These are phyloP conservation scores for Ramularia collo-cygni DNA, from an alignment of 2,329 filamentous ascomycete species.

Conservation along the genomic window DNA sequence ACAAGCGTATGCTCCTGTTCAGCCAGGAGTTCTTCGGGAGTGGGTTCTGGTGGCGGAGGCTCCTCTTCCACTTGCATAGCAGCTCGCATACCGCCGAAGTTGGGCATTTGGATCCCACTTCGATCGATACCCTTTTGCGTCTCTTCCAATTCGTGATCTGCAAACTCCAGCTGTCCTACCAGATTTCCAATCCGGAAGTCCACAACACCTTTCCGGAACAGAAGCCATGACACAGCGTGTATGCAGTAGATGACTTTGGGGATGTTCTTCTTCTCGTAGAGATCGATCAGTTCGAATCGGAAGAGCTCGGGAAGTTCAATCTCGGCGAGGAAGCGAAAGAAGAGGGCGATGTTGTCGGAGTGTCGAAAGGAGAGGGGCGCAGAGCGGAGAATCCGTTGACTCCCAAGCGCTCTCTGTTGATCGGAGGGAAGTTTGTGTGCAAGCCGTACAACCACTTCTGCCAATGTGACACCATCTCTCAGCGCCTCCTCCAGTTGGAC, in stretches of 20 bases:
- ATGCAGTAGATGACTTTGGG: slow-evolving; percentile 99
- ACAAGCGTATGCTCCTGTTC: slow-evolving; percentile 66
- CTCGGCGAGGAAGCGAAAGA: slow-evolving; percentile 89
- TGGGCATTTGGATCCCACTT: slow-evolving; percentile 90
- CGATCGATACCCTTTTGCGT: slow-evolving; percentile 97
- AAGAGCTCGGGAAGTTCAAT: slow-evolving; percentile 92
- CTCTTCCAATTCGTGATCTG: slow-evolving; percentile 93
- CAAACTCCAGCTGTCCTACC: slow-evolving; percentile 92
- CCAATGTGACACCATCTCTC: slow-evolving; percentile 85
- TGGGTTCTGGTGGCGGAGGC: slow-evolving; percentile 70
- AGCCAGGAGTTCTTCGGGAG: slow-evolving; percentile 76
- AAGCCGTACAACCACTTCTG: slow-evolving; percentile 85
- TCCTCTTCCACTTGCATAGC: slow-evolving; percentile 84
- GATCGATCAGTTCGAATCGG: slow-evolving; percentile 90
- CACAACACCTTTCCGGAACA: slow-evolving; percentile 90
- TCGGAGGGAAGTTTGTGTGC: slow-evolving; percentile 63
- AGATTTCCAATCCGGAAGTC: slow-evolving; percentile 95
- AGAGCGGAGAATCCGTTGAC: slow-evolving; percentile 70
- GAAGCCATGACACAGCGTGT: slow-evolving; percentile 92
- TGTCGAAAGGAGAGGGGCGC: slow-evolving; percentile 85
- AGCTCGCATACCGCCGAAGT: slow-evolving; percentile 94
- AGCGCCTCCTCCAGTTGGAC: slow-evolving; percentile 89
- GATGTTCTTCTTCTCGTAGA: slow-evolving; percentile 99
- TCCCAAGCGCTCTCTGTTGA: slow-evolving; percentile 26
- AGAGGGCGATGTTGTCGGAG: slow-evolving; percentile 95